phyloP scores from a whole-genome alignment of 2,329 filamentous ascomycete species.

The Fusarium staphyleae region DNA sequence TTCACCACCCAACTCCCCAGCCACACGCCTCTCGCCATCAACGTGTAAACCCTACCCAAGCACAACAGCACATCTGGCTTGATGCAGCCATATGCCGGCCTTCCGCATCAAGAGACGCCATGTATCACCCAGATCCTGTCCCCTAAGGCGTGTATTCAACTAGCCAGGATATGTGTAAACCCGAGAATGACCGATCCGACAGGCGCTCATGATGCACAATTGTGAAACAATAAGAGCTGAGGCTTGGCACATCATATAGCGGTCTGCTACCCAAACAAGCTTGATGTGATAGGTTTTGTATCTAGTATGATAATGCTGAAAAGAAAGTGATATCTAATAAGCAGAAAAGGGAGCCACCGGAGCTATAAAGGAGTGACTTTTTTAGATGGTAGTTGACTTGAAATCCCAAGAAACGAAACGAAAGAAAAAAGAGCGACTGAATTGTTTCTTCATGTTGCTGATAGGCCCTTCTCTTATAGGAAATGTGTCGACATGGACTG shows the following conservation, averaged over 20 bases:
- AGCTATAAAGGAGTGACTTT: neutral
- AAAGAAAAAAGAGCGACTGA: neutral
- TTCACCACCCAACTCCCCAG: too few species aligned
- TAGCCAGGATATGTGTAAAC: constrained; percentile 18
- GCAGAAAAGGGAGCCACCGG: neutral
- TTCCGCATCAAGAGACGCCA: neutral
- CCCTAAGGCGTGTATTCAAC: constrained; percentile 7
- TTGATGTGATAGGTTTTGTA: constrained; percentile 1
- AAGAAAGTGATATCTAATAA: constrained; percentile 30
- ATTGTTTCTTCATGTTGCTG: neutral
- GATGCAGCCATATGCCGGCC: neutral
- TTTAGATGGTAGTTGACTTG: neutral
- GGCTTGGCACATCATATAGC: constrained; percentile 4
- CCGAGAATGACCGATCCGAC: constrained; percentile 3
- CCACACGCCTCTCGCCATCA: too few species aligned
- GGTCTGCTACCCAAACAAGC: too few species aligned
- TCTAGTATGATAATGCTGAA: constrained; percentile 21
- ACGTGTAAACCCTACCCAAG: too few species aligned
- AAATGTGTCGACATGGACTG: neutral
- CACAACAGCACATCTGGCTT: neutral
- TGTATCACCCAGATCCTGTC: constrained; percentile 15
- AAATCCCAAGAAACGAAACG: neutral
- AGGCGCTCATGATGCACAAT: neutral
- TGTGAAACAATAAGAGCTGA: constrained; percentile 3
- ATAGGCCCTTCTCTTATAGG: neutral